Conservation (phyloP, 2,329 filamentous ascomycete species). For the Xylaria multiplex region DNA sequence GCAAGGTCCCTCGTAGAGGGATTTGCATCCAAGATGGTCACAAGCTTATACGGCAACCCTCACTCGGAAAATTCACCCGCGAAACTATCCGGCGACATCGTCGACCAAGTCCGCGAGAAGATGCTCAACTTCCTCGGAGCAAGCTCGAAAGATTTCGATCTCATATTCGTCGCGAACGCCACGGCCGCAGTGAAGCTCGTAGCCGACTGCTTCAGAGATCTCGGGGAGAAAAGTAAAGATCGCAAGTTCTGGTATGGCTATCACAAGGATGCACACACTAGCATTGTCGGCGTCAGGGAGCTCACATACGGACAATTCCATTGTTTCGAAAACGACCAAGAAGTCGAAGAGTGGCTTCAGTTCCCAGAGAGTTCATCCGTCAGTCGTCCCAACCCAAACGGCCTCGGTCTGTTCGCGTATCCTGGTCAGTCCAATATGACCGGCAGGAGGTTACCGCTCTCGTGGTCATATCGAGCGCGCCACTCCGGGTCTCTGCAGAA, state of each 20-base stretch:
- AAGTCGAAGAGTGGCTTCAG: constrained; percentile 58
- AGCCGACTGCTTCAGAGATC: constrained; percentile 65
- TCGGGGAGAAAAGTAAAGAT: constrained; percentile 58
- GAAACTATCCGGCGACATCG: constrained; percentile 64
- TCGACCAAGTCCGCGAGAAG: constrained; percentile 65
- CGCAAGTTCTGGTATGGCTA: constrained; percentile 67
- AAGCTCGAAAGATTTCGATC: constrained; percentile 66
- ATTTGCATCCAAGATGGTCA: constrained; percentile 65
- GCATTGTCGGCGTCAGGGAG: constrained; percentile 75
- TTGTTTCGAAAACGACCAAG: constrained; percentile 69
- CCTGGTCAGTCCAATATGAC: constrained; percentile 78
- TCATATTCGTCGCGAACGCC: constrained; percentile 89
- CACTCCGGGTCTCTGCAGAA: constrained; percentile 49
- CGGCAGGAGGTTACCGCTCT: constrained; percentile 68
- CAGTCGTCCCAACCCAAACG: constrained; percentile 42
- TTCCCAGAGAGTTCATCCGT: constrained; percentile 41
- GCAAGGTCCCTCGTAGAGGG: constrained; percentile 65
- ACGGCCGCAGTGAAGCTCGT: constrained; percentile 87
- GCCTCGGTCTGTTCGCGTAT: constrained; percentile 66
- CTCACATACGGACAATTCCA: constrained; percentile 62
- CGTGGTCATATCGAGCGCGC: constrained; percentile 60
- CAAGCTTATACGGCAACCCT: constrained; percentile 73
- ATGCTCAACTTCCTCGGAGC: constrained; percentile 68
- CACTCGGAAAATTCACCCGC: constrained; percentile 72
- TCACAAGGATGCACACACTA: constrained; percentile 70